These are phyloP conservation scores for Prunus persica DNA, from an alignment of 306 rosid genomes.

Conservation along the genomic window DNA sequence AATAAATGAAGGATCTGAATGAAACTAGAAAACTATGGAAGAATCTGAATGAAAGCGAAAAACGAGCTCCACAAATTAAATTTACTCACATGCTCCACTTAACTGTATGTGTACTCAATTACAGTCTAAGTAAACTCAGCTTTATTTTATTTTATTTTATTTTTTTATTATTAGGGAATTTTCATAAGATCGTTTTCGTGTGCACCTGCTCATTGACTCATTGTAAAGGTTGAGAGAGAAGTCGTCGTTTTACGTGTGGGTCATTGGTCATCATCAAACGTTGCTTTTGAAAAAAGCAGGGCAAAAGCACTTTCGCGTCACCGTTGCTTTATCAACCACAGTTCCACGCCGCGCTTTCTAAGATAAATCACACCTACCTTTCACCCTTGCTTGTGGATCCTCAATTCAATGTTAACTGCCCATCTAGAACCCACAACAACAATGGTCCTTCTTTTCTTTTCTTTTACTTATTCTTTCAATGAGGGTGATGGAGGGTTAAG, in stretches of 20 bases:
- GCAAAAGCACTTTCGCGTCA: background rate
- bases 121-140: too few relatives aligned
- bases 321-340: background rate
- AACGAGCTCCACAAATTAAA: background rate
- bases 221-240: background rate
- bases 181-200: background rate
- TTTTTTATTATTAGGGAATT: background rate
- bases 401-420: background rate
- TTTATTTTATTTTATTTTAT: too few relatives aligned
- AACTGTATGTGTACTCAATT: too few relatives aligned
- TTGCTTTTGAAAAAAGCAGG: background rate
- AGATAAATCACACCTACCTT: conserved; percentile 1
- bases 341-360: background rate
- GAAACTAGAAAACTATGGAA: background rate
- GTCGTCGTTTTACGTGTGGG: background rate
- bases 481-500: too few relatives aligned
- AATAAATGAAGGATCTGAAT: background rate
- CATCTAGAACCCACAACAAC: background rate
- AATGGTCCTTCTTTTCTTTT: background rate
- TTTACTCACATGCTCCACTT: background rate
- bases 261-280: conserved; percentile 9
- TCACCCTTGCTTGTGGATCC: background rate
- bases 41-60: background rate
- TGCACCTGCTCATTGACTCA: background rate
- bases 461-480: too few relatives aligned